Conservation (phyloP, 2,329 filamentous ascomycete genomes). For the Ceratocystis smalleyi region DNA sequence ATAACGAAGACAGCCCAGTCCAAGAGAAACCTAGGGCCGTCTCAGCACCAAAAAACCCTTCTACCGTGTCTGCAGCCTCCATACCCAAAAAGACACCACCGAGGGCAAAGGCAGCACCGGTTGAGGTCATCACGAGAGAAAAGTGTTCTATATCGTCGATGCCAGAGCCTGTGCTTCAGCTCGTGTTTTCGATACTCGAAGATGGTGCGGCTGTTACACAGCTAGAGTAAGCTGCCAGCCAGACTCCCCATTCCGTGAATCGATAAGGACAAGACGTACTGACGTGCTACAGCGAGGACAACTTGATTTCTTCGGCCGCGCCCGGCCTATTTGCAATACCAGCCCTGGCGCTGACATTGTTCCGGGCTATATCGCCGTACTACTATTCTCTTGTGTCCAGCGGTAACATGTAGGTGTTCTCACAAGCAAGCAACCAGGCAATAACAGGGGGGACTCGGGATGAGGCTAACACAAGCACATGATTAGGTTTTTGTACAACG, state of each 20-base stretch:
- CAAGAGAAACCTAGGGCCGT: neutral
- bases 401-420: conserved; percentile 45
- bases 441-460: neutral
- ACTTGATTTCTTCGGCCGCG: conserved; percentile 51
- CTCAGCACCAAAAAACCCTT: neutral
- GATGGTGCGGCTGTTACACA: conserved; percentile 46
- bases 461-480: neutral
- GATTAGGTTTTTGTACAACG: conserved; percentile 52
- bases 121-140: conserved; percentile 66
- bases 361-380: conserved; percentile 58
- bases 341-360: conserved; percentile 60
- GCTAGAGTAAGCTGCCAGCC: conserved; percentile 27
- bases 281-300: conserved; percentile 26
- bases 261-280: neutral
- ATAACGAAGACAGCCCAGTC: conserved; percentile 35
- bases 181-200: conserved; percentile 45
- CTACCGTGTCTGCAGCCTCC: conserved; percentile 19
- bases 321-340: conserved; percentile 56
- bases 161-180: conserved; percentile 58
- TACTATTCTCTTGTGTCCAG: conserved; percentile 50
- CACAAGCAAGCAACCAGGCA: neutral
- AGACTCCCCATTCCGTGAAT: no score
- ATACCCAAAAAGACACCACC: conserved; percentile 6
- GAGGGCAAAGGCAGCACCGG: conserved; percentile 25
- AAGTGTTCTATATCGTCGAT: conserved; percentile 79